Base-by-base conservation (phyloP, 257 asterid species). In the Cinchona pubescens region DNA sequence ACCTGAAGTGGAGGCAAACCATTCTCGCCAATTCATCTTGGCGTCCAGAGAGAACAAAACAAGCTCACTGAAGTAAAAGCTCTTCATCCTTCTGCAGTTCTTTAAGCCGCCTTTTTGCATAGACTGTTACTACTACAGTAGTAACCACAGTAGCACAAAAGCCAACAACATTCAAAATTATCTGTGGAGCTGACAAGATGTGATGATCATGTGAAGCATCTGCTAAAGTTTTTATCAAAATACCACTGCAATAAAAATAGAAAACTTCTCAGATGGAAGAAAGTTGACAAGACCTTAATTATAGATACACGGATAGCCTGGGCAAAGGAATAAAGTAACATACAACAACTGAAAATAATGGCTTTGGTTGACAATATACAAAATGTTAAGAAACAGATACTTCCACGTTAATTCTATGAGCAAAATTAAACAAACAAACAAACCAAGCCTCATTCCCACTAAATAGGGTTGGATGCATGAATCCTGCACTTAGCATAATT, bases 41-140 rank as follows among this genome's bases (percentile, higher is more conserved):
- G 37, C n/a, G 65, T 35, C 42, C 56, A 15, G 29, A 32, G 1
- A 46, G 60, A 38, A 51, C 32, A 43, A 4, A 29, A 29, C 13
- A 67, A 72, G 70, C 62, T 91, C 82, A 91, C 67, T 84, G 90
- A 83, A 92, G 79, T 77, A 88, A 75, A 32, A 75, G 79, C 76
- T 88, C 94, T 77, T 92, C 97, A 48, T 81, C 89, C 78, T 53
- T 73, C 87, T 91, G 96, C 55, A 92, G 80, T 76, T 90, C 85
- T 62, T 84, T 86, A 62, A 92, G 89, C 60, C 96, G 87, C 80
- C 87, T 80, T 81, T 90, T 92, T 0, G 96, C 90, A 23, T 90
- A 92, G 71, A 83, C 9, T 3, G 97, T 90, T 61, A 92, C 84
- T 56, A 87, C 45, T n/a, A 87, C 90, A 0, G 98, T 92, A 15